Evolutionary conservation across 176 grass and related monocot genomes (phyloP).

Genomic region (Avena sativa): DNA sequence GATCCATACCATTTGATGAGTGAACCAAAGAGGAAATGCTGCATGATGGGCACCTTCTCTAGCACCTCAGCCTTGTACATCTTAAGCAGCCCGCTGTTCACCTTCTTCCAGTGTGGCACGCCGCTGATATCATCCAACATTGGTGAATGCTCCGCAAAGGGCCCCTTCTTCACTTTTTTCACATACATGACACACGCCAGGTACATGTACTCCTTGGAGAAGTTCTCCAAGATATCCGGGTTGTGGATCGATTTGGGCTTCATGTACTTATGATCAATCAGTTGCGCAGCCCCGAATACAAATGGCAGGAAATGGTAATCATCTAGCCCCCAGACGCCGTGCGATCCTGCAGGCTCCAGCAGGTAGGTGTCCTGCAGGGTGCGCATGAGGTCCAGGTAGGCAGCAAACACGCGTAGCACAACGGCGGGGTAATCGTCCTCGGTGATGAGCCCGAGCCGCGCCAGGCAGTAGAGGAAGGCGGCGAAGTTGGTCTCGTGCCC

Average conservation of each 20-base stretch:
- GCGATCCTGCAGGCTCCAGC: slow-evolving; percentile 91
- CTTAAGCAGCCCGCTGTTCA: slow-evolving; percentile 92
- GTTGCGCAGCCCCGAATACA: slow-evolving; percentile 82
- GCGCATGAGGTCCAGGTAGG: slow-evolving; percentile 80
- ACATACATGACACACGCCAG: slow-evolving; percentile 71
- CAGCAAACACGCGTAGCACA: slow-evolving; percentile 62
- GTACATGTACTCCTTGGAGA: slow-evolving; percentile 85
- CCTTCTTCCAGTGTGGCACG: slow-evolving; percentile 80
- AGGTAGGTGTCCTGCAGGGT: slow-evolving; percentile 79
- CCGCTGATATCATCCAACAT: slow-evolving; percentile 96
- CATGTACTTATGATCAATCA: slow-evolving; percentile 99
- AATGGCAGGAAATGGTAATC: slow-evolving; percentile 93
- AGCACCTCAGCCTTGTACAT: slow-evolving; percentile 98
- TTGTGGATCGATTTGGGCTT: slow-evolving; percentile 98
- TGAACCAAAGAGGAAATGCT: slow-evolving; percentile 97
- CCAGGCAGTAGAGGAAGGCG: slow-evolving; percentile 91
- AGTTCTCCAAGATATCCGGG: slow-evolving; percentile 89
- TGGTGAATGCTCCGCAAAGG: slow-evolving; percentile 89
- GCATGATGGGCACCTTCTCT: slow-evolving; percentile 98
- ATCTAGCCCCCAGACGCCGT: slow-evolving; percentile 84
- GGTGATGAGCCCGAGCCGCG: slow-evolving; percentile 68
- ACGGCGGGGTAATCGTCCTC: slow-evolving; percentile 70
- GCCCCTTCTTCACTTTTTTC: slow-evolving; percentile 94
- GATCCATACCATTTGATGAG: slow-evolving; percentile 89
- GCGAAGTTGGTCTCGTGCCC: slow-evolving; percentile 93